Evolutionary conservation across 768 basidiomycete species (phyloP), one percentile per base, ranked within the genome.

Genomic region (Lactarius hengduanensis): DNA sequence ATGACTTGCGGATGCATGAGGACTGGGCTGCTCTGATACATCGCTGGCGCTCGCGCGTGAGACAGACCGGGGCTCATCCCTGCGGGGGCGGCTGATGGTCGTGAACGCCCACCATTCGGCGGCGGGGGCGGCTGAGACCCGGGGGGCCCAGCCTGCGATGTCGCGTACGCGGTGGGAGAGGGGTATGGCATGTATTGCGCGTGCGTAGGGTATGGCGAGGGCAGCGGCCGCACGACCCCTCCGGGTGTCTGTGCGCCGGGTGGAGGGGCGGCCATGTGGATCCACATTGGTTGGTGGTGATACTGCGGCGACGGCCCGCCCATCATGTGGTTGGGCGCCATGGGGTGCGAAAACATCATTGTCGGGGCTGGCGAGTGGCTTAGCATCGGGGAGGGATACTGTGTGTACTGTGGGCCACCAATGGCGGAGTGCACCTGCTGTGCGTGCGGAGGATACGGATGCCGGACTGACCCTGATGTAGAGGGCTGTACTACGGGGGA

Each of bases 11-110:
- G 73, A 59, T 79, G 89, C 80, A 92, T 83, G 74, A 92, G 74
- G 20, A 86, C 85, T 13, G 90, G 90, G 72, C 89, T 91, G 43
- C 82, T 77, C 6, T 80, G 81, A 74, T 90, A 91, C 83, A 91
- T 86, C 18, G 64, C 72, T 45, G 73, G 76, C 54, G 74, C 74
- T 60, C 82, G 77, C 28, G 78, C 77, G 57, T 73, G 74, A 4
- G 83, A 76, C 78, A 90, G 81, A n/a, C 83, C 83, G n/a, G 91
- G 91, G 73, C 89, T 91, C 77, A 91, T 83, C 54, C 66, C 66
- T 1, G 66, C 43, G 6, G 50, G 74, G 89, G 77, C 16, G 83
- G 76, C 9, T 84, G 76, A 4, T 62, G 69, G 40, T 66, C 65
- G 65, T 84, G 85, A 26, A 59, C 86, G 78, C 36, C 72, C 69